Evolutionary conservation across 1,139 yeast species (phyloP).

Genomic region (Blastobotrys niveus): DNA sequence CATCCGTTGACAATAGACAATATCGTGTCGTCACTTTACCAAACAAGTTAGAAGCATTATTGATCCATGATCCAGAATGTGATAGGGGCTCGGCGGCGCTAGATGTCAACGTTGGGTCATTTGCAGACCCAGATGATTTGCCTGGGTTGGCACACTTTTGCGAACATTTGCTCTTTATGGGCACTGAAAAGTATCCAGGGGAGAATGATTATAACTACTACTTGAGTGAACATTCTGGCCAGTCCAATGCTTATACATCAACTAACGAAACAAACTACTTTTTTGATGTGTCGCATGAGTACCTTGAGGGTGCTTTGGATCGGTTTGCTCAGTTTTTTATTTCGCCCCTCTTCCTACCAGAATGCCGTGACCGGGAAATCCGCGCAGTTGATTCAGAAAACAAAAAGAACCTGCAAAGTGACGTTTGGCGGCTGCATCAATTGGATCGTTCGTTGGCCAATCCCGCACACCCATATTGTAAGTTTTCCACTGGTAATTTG

Average conservation of each 20-base stretch:
- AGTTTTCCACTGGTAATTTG: constrained; percentile 69
- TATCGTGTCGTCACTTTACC: constrained; percentile 63
- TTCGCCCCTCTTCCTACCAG: constrained; percentile 69
- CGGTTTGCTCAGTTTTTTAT: constrained; percentile 91
- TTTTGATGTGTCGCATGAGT: constrained; percentile 73
- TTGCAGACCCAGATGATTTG: constrained; percentile 64
- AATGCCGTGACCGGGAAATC: constrained; percentile 86
- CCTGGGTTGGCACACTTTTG: constrained; percentile 96
- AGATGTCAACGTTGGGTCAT: constrained; percentile 88
- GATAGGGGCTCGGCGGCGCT: constrained; percentile 92
- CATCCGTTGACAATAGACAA: constrained; percentile 56
- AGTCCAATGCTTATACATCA: constrained; percentile 81
- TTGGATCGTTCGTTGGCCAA: constrained; percentile 71
- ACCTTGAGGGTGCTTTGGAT: constrained; percentile 81
- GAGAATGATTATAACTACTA: constrained; percentile 84
- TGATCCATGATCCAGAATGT: constrained; percentile 78
- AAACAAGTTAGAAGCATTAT: constrained; percentile 65
- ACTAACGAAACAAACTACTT: constrained; percentile 86
- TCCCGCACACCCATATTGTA: constrained; percentile 61
- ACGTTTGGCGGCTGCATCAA: constrained; percentile 82
- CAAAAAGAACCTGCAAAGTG: constrained; percentile 87
- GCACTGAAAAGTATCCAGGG: constrained; percentile 85
- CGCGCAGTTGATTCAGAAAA: constrained; percentile 95
- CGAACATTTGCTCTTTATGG: constrained; percentile 94
- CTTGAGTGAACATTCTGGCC: constrained; percentile 64